phyloP scores from a whole-genome alignment of 352 stramenopile genomes.

The Vaucheria bursata region DNA sequence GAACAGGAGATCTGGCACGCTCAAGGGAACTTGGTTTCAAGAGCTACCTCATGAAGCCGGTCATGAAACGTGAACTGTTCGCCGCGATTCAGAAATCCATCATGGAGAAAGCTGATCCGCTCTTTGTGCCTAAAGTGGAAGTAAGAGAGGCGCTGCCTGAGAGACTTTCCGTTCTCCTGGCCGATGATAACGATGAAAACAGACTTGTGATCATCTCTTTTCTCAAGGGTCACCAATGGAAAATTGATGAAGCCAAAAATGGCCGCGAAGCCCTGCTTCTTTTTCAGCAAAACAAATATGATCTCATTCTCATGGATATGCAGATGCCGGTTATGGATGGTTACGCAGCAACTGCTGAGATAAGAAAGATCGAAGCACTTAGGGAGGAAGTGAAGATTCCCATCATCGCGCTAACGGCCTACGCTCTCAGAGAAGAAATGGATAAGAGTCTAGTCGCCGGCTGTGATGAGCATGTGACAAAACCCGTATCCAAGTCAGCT shows the following conservation, averaged over 20 bases:
- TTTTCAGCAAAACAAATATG: neutral
- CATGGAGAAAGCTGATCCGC: neutral
- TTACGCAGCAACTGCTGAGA: neutral
- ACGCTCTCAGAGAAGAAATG: neutral
- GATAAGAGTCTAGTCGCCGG: neutral
- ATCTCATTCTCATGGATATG: neutral
- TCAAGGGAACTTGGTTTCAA: too few species aligned
- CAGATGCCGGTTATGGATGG: neutral
- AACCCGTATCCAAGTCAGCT: neutral
- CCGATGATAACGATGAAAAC: neutral
- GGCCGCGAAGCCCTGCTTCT: neutral
- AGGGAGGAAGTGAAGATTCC: neutral
- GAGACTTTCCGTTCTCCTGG: neutral
- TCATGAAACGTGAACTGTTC: too few species aligned
- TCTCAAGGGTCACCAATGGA: neutral
- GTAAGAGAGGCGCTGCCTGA: neutral
- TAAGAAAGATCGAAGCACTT: too few species aligned
- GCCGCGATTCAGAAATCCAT: too few species aligned
- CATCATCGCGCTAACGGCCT: neutral
- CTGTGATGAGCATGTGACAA: neutral
- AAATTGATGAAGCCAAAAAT: neutral
- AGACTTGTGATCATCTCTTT: neutral
- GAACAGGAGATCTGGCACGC: too few species aligned
- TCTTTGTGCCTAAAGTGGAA: neutral
- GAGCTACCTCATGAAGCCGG: too few species aligned